Evolutionary conservation across 345 rosid genomes (phyloP).

Genomic region (Ceriops decandra): DNA sequence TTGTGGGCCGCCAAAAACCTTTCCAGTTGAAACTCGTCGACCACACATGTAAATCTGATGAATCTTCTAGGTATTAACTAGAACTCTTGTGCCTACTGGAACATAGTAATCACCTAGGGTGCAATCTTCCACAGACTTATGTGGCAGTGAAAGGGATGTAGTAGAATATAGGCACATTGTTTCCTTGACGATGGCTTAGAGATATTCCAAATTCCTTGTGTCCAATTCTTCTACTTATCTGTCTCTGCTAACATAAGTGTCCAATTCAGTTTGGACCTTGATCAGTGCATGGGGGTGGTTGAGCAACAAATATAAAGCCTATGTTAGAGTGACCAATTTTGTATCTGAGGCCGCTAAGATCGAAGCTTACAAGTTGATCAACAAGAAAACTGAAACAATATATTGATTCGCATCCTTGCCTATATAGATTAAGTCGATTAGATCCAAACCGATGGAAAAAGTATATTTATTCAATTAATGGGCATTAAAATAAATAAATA

Average conservation of each 20-base stretch:
- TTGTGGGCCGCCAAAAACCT: conserved; percentile 2
- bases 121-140: conserved; percentile 49
- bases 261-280: conserved; percentile 50
- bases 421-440: no score
- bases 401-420: no score
- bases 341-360: conserved; percentile 55
- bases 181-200: conserved; percentile 62
- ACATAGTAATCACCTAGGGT: conserved; percentile 40
- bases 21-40: background rate
- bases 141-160: conserved; percentile 46
- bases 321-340: conserved; percentile 39
- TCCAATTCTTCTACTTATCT: conserved; percentile 51
- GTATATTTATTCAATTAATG: no score
- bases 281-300: conserved; percentile 36
- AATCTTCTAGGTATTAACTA: conserved; percentile 55
- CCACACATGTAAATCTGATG: conserved; percentile 20
- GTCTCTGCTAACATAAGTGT: conserved; percentile 39
- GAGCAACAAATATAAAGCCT: conserved; percentile 55
- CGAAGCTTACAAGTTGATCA: conserved; percentile 32
- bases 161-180: conserved; percentile 56
- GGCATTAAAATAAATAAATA: no score
- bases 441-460: no score
- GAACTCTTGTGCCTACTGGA: conserved; percentile 43
- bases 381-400: no score
- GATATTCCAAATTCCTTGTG: conserved; percentile 39